Base-by-base conservation (phyloP, 495 filamentous ascomycete species). In the Penicillium pulvis region DNA sequence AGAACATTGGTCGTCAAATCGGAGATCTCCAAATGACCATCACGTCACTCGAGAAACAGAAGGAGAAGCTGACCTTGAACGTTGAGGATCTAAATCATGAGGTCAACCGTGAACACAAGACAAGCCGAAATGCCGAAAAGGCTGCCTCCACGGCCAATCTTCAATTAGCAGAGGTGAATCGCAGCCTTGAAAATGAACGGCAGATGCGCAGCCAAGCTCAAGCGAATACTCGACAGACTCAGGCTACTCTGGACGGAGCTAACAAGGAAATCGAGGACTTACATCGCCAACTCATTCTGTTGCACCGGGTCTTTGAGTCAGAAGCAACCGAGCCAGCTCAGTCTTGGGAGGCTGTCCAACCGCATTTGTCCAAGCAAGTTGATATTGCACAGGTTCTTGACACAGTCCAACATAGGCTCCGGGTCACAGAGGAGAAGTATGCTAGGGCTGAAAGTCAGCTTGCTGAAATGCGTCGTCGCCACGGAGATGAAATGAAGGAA, bases 81-180 rank as follows among this genome's bases (percentile, higher is more conserved):
- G 71, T 97, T 14, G 94, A 98, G 66, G 94, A 98, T 71, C 79
- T 97, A 26, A 97, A 93, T 63, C 94, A 98, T 69, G 93, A 98
- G 72, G 83, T 97, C 39, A 89, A 86, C 26, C 81, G 91, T 14
- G 94, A 97, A 71, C 93, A 94, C 63, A 94, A 97, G 75, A 87
- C 87, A 41, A 96, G 86, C 60, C 88, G 94, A 16, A 92, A 87
- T 69, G 94, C 94, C 16, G 94, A 98, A 73, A 94, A 96, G 63
- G 83, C 85, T 12, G 89, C 91, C n/a, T 97, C 93, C 2, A 87
- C 83, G 24, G 81, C 87, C 28, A 90, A 86, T 12, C 83, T 89
- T 33, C 93, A 98, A 67, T 76, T 98, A 4, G 90, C 91, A 0
- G 94, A 98, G 71, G 85, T 84, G 6, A 97, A 96, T 63, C 83